Evolutionary conservation across 306 rosid genomes (phyloP), one percentile per base, ranked within the genome.

Genomic region (Ormosia semicastrata): DNA sequence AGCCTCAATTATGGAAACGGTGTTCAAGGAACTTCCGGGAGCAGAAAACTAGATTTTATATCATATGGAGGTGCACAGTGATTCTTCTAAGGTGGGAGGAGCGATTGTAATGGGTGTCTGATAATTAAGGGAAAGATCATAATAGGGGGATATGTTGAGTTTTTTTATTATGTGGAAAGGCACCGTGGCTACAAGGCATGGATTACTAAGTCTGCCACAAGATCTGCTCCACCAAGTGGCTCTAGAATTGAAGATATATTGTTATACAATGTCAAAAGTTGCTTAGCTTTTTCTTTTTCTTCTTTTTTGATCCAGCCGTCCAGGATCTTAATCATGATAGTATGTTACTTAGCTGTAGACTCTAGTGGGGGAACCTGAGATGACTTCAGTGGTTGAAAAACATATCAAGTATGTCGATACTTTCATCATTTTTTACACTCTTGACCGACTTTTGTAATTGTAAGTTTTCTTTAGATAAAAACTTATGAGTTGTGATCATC

Each of bases 61-160:
- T 92, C 85, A 88, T 89, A 52, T 85, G 94, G 97, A 88, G 81
- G 82, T 88, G 96, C 79, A 77, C 83, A 2, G 80, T 89, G 75
- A 85, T 84, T 71, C 93, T 92, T 64, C 77, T 91, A 10, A 72
- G 90, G 64, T 88, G 93, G 91, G 83, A 88, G 49, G 86, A 88
- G 57, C 33, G 68, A 44, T 40, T 37, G 1, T 73, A 67, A 77
- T 7, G 53, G 62, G 64, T 52, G 2, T 29, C 33, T 62, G 11
- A 59, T 80, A 30, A 47, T 37, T 3, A 39, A 77, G 50, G 54
- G 53, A 29, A 78, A 50, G 60, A 77, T 66, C 65, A 65, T 47
- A 29, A 49, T 17, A 44, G 6, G 68, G 54, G 66, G 5, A 9
- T 36, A 2, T 58, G 10, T 17, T 36, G 54, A 18, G 53, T 4